A percentile compares a stretch with the other conserved stretches of the same genome.
Evolutionary conservation across 2,329 filamentous ascomycete species (phyloP).

Genomic region (Xylariaceae sp.): DNA sequence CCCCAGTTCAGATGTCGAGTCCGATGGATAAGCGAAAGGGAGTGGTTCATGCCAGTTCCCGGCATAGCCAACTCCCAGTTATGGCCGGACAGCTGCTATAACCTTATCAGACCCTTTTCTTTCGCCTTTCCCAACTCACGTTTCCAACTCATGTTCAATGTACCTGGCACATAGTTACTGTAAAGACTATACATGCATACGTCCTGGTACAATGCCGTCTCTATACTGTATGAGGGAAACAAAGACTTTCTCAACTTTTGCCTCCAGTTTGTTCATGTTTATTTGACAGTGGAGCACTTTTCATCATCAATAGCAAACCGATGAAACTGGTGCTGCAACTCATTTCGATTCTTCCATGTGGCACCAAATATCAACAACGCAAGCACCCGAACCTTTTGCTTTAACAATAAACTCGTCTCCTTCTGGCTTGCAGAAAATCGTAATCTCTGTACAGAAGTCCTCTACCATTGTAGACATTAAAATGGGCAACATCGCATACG

Average conservation of each 20-base stretch:
- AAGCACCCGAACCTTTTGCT: neutral
- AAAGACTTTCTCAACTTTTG: neutral
- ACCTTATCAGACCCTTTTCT: neutral
- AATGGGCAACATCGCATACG: neutral
- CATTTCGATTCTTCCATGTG: constrained; percentile 1
- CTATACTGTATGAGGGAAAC: neutral
- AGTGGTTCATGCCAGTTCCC: neutral
- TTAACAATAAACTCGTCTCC: neutral
- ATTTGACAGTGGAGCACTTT: neutral
- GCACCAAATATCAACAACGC: constrained; percentile 2
- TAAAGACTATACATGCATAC: neutral
- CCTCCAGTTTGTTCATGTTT: neutral
- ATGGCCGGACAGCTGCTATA: neutral
- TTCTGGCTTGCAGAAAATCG: neutral
- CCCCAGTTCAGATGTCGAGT: neutral
- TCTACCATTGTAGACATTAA: neutral
- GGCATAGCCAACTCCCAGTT: neutral
- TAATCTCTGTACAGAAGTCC: neutral
- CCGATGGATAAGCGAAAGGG: neutral
- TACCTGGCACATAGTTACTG: neutral
- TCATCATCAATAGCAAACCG: neutral
- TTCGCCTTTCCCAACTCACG: neutral
- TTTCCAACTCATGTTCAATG: neutral
- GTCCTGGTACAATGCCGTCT: neutral
- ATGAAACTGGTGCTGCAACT: neutral